Percentiles rank a stretch among this genome's conserved stretches.
Evolutionary conservation across 257 asterid genomes (phyloP).

Genomic region (Petunia secreta): DNA sequence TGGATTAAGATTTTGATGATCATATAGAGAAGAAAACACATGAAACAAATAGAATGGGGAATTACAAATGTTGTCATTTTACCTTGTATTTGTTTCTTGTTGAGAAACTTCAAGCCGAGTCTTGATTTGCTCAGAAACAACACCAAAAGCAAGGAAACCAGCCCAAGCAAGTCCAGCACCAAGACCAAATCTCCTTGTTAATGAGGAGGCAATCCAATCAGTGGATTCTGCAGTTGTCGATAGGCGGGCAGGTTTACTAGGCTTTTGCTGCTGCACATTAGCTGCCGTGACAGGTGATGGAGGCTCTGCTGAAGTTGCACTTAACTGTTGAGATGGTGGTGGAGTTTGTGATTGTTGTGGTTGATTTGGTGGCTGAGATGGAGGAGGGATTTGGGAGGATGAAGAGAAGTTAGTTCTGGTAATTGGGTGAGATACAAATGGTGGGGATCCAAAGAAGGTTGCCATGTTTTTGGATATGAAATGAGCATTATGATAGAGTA

Average conservation of each 20-base stretch:
- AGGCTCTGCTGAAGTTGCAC: constrained; percentile 40
- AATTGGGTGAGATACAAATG: constrained; percentile 55
- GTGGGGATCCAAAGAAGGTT: constrained; percentile 59
- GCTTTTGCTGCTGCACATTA: constrained; percentile 40
- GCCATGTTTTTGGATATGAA: constrained; percentile 56
- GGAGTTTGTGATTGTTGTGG: constrained; percentile 44
- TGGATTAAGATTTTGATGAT: background rate
- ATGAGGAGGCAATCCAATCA: constrained; percentile 75
- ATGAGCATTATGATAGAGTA: background rate
- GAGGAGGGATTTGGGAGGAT: constrained; percentile 52
- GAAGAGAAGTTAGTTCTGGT: constrained; percentile 52
- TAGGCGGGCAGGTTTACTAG: constrained; percentile 29
- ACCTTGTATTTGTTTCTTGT: constrained; percentile 74
- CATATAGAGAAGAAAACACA: background rate
- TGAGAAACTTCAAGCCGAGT: constrained; percentile 80
- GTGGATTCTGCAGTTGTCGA: constrained; percentile 61
- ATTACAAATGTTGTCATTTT: background rate
- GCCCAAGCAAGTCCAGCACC: constrained; percentile 97
- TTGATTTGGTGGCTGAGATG: constrained; percentile 49
- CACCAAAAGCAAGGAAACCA: constrained; percentile 77
- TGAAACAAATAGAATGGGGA: background rate
- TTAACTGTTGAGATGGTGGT: constrained; percentile 38
- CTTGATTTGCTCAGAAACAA: constrained; percentile 84
- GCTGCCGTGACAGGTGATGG: constrained; percentile 29
- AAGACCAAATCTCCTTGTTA: constrained; percentile 83